A percentile compares a stretch with the other conserved stretches of the same genome.
These are phyloP conservation scores for Gyrodon lividus DNA, from an alignment of 768 basidiomycete genomes.

Conservation along the genomic window DNA sequence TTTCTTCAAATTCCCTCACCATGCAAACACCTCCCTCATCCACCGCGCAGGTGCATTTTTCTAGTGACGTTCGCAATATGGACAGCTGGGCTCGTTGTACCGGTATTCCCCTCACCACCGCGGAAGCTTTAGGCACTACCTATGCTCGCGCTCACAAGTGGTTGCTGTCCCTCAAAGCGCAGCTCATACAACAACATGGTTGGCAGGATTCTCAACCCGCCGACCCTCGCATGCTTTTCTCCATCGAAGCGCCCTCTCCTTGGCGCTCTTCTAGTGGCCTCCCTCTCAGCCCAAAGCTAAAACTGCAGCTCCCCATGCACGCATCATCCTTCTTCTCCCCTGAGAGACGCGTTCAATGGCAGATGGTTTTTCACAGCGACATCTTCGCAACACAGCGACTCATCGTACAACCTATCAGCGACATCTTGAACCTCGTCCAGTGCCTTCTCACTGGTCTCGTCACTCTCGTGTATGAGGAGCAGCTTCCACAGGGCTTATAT, in stretches of 20 bases:
- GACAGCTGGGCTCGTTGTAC: conserved; percentile 81
- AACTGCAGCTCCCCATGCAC: conserved; percentile 71
- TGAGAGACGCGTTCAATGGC: conserved; percentile 82
- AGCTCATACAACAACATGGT: conserved; percentile 65
- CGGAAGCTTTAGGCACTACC: conserved; percentile 75
- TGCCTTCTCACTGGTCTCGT: conserved; percentile 73
- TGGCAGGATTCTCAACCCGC: conserved; percentile 62
- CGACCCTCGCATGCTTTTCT: conserved; percentile 74
- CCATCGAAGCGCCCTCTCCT: conserved; percentile 74
- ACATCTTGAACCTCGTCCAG: conserved; percentile 66
- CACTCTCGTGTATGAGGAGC: conserved; percentile 73
- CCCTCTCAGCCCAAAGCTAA: conserved; percentile 72
- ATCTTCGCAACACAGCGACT: conserved; percentile 70
- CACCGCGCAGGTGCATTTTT: conserved; percentile 69
- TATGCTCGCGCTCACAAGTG: conserved; percentile 81
- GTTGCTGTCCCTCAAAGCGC: conserved; percentile 59
- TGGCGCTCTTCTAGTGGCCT: conserved; percentile 76
- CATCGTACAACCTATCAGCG: conserved; percentile 65
- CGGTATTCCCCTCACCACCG: conserved; percentile 77
- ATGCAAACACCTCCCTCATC: conserved; percentile 37
- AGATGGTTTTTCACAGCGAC: conserved; percentile 85
- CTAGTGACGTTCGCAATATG: conserved; percentile 77
- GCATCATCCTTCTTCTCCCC: conserved; percentile 86
- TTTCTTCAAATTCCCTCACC: neutral
- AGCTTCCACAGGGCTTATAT: conserved; percentile 64